Conservation (phyloP, 768 basidiomycete species). For the Auricularia cornea region DNA sequence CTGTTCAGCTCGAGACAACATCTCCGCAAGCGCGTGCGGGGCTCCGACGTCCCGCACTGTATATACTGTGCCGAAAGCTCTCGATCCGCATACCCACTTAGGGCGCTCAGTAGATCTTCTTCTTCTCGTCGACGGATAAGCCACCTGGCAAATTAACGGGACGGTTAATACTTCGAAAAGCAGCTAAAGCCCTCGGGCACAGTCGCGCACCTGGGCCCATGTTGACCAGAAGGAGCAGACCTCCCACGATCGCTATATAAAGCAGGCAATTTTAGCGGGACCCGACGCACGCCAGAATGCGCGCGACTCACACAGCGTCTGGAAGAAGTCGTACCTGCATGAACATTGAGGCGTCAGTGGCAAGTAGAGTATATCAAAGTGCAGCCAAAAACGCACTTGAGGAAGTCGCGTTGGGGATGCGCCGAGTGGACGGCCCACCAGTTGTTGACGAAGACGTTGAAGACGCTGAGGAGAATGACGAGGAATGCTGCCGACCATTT, state of each 20-base stretch:
- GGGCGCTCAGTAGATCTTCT: conserved; percentile 69
- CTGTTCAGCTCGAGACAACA: neutral
- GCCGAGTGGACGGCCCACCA: conserved; percentile 92
- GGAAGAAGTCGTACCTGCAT: conserved; percentile 94
- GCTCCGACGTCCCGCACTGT: neutral
- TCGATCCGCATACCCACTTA: neutral
- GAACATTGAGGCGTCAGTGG: conserved; percentile 9
- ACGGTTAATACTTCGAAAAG: conserved; percentile 6
- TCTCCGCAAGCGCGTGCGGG: neutral
- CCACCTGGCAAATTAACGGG: conserved; percentile 47
- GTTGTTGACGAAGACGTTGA: conserved; percentile 98
- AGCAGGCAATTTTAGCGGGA: conserved; percentile 5
- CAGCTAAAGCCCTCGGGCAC: neutral
- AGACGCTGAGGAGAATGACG: conserved; percentile 80
- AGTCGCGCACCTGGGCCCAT: conserved; percentile 78
- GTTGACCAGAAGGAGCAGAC: conserved; percentile 93
- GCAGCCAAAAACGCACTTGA: conserved; percentile 59
- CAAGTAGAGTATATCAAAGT: conserved; percentile 10
- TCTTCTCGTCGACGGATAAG: conserved; percentile 97
- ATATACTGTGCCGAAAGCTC: neutral
- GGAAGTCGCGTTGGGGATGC: conserved; percentile 95
- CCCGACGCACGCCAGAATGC: neutral
- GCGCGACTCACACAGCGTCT: conserved; percentile 64
- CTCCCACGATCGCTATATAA: conserved; percentile 79
- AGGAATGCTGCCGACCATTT: conserved; percentile 98